Base-by-base conservation (phyloP, 768 basidiomycete genomes). In the Boletellus emodensis region DNA sequence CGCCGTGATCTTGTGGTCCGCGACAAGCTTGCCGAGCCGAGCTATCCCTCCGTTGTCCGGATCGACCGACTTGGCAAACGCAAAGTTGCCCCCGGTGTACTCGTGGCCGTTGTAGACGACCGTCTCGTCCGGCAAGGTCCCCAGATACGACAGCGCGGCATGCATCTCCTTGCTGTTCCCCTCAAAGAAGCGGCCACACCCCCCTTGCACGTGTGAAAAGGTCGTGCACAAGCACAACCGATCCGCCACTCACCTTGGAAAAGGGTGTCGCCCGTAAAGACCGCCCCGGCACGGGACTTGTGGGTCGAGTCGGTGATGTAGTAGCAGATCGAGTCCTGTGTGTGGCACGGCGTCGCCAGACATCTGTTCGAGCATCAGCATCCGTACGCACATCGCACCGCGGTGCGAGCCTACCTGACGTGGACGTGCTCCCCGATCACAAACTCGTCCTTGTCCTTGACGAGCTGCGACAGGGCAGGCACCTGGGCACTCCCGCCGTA, bases 161-260 rank as follows among this genome's bases (percentile, higher is more conserved):
- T 88, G 76, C 95, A 98, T 98, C 69, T 92, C 78, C 13, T 75
- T 71, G 14, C 79, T 85, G 3, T 77, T 80, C 41, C 91, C 90
- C 64, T 97, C 94, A 64, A 96, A 96, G 81, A 97, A 98, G 22
- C 92, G 82, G 24, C 95, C 95, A 64, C 90, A 94, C 9, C 93
- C 92, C 24, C 76, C 87, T 66, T 79, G 74, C 11, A 32, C 4
- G n/a, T 32, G 53, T 62, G 44, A 52, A 45, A 17, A 20, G 20
- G 3, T 4, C 37, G 14, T 30, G 32, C 30, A 1, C 43, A 2
- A 24, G 18, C 22, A 7, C 3, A 8, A 20, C 33, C 0, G 4
- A n/a, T 10, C 4, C 12, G 6, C 8, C 1, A 15, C 14, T 40
- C 54, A 53, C 74, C 77, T 50, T 74, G 68, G 74, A 96, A 95